Evolutionary conservation across 2,329 filamentous ascomycete genomes (phyloP).

Genomic region (Rhynchosporium graminicola): DNA sequence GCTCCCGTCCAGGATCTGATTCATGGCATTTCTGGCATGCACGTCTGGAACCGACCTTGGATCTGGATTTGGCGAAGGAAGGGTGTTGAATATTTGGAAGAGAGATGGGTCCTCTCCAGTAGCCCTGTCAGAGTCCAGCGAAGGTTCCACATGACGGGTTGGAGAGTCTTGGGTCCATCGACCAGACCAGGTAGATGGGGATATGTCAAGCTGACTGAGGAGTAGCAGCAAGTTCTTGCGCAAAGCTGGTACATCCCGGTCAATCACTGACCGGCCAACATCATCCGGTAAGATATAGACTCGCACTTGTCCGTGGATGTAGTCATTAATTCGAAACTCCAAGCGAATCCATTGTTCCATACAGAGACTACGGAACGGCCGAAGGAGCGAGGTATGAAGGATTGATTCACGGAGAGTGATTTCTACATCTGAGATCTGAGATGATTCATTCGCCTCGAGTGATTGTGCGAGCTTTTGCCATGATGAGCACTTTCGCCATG

Average conservation of each 20-base stretch:
- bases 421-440: neutral
- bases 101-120: conserved; percentile 52
- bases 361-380: conserved; percentile 27
- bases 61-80: conserved; percentile 67
- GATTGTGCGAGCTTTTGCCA: conserved; percentile 33
- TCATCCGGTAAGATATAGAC: conserved; percentile 69
- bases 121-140: conserved; percentile 26
- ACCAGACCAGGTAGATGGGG: conserved; percentile 57
- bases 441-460: neutral
- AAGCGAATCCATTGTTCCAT: conserved; percentile 38
- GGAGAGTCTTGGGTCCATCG: conserved; percentile 27
- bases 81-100: conserved; percentile 70
- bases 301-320: conserved; percentile 45
- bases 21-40: conserved; percentile 55
- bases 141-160: conserved; percentile 45
- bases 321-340: conserved; percentile 34
- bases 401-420: conserved; percentile 27
- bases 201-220: conserved; percentile 57
- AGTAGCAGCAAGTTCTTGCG: conserved; percentile 50
- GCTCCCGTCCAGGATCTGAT: conserved; percentile 54
- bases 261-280: conserved; percentile 53
- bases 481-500: conserved; percentile 20
- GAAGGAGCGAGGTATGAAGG: conserved; percentile 24
- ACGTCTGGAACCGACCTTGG: conserved; percentile 50
- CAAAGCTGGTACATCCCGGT: conserved; percentile 49